These are phyloP conservation scores for Mortierella sp. DNA, from an alignment of 371 early-diverging fungal genomes.

Conservation along the genomic window DNA sequence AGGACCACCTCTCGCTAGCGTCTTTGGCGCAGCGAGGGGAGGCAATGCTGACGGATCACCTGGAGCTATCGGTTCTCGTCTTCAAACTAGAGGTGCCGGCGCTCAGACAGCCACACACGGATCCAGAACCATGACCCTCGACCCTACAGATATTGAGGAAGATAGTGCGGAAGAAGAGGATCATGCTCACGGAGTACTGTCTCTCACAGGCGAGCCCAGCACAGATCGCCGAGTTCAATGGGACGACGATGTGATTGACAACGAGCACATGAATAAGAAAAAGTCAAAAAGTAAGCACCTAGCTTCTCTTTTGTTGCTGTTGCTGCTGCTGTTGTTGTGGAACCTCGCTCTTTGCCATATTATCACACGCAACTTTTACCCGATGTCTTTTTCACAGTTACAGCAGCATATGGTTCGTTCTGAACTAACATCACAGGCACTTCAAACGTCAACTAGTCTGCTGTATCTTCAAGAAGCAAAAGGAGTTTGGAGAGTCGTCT, in stretches of 20 bases:
- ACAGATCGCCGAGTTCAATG: constrained; percentile 77
- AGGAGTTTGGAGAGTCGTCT: constrained; percentile 79
- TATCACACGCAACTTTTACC: not conserved
- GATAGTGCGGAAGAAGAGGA: constrained; percentile 43
- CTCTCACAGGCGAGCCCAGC: constrained; percentile 66
- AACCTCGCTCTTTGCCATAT: not conserved
- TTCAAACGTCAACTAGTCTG: constrained; percentile 71
- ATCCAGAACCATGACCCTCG: constrained; percentile 50
- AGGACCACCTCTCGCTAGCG: constrained; percentile 20
- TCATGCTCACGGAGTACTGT: constrained; percentile 61
- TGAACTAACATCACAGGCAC: not conserved
- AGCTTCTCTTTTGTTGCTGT: not conserved
- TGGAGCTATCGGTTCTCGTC: constrained; percentile 4
- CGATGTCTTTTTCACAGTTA: not conserved
- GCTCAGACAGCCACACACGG: constrained; percentile 48
- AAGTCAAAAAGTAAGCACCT: constrained; percentile 81
- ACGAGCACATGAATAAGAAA: constrained; percentile 88
- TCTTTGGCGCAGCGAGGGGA: not conserved
- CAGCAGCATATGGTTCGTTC: not conserved
- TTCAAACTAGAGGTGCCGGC: constrained; percentile 30
- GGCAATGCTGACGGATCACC: not conserved
- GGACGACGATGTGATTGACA: constrained; percentile 89
- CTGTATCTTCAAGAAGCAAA: constrained; percentile 89
- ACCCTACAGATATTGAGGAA: constrained; percentile 41
- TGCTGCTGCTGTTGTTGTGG: not conserved